These are phyloP conservation scores for Cystofilobasidium ferigula DNA, from an alignment of 768 basidiomycete species.

Conservation along the genomic window DNA sequence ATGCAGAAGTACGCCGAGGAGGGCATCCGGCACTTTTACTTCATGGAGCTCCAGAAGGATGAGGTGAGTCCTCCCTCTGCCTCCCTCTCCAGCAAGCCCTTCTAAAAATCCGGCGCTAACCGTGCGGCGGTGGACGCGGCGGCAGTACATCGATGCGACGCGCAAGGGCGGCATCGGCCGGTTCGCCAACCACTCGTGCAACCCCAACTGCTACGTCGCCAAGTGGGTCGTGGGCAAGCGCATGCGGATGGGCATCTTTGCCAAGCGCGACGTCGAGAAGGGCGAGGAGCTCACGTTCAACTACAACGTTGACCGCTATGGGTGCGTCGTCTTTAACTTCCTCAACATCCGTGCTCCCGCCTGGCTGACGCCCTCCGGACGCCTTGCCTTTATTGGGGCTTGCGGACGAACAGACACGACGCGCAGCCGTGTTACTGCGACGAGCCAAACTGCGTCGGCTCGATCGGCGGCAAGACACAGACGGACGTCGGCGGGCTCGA, in stretches of 20 bases:
- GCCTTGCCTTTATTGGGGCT: neutral
- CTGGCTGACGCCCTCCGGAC: neutral
- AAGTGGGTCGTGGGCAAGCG: conserved; percentile 88
- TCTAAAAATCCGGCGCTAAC: neutral
- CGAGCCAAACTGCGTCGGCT: conserved; percentile 87
- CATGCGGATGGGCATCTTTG: conserved; percentile 95
- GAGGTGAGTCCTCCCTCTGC: conserved; percentile 51
- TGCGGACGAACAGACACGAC: conserved; percentile 57
- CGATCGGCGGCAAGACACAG: conserved; percentile 95
- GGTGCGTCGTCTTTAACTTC: conserved; percentile 47
- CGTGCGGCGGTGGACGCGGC: neutral
- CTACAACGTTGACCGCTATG: conserved; percentile 98
- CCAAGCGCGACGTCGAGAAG: conserved; percentile 48
- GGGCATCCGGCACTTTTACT: conserved; percentile 93
- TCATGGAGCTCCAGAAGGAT: conserved; percentile 98
- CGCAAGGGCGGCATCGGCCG: conserved; percentile 93
- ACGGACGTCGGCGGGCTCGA: conserved; percentile 92
- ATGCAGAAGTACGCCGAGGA: conserved; percentile 89
- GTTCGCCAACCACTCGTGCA: conserved; percentile 96
- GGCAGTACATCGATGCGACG: conserved; percentile 94
- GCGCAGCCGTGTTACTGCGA: conserved; percentile 92
- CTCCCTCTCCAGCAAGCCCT: neutral
- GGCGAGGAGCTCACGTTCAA: conserved; percentile 61
- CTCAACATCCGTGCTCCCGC: neutral
- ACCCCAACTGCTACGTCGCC: conserved; percentile 92